Conservation (phyloP, 345 rosid genomes). For the Nephelium lappaceum region DNA sequence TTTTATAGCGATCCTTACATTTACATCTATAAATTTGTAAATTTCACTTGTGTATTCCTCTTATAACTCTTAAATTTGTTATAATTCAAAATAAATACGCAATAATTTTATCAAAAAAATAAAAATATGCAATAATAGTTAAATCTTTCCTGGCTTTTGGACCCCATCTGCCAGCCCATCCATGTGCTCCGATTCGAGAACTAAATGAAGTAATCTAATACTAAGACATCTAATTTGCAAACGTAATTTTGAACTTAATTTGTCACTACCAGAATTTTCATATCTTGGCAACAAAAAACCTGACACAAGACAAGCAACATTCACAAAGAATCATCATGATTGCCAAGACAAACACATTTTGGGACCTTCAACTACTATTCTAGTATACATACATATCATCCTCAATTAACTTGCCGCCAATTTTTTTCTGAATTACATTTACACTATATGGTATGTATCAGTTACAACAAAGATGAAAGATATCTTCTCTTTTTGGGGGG, state of each 20-base stretch:
- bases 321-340: neutral
- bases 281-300: neutral
- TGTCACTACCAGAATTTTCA: too few species aligned
- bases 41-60: too few species aligned
- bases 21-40: too few species aligned
- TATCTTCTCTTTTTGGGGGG: neutral
- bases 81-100: too few species aligned
- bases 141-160: too few species aligned
- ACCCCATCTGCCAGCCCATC: too few species aligned
- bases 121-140: too few species aligned
- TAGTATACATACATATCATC: conserved; percentile 11
- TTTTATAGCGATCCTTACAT: too few species aligned
- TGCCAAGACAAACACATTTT: neutral
- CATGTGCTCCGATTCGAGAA: too few species aligned
- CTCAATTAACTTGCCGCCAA: conserved; percentile 16
- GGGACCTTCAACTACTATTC: neutral
- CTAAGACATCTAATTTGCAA: neutral
- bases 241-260: neutral
- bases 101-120: too few species aligned
- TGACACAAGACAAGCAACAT: neutral
- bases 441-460: conserved; percentile 30
- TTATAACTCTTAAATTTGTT: too few species aligned
- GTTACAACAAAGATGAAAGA: conserved; percentile 16
- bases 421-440: conserved; percentile 32
- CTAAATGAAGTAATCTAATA: too few species aligned